These are phyloP conservation scores for Lachnellula subtilissima DNA, from an alignment of 2,329 filamentous ascomycete genomes.

Conservation along the genomic window DNA sequence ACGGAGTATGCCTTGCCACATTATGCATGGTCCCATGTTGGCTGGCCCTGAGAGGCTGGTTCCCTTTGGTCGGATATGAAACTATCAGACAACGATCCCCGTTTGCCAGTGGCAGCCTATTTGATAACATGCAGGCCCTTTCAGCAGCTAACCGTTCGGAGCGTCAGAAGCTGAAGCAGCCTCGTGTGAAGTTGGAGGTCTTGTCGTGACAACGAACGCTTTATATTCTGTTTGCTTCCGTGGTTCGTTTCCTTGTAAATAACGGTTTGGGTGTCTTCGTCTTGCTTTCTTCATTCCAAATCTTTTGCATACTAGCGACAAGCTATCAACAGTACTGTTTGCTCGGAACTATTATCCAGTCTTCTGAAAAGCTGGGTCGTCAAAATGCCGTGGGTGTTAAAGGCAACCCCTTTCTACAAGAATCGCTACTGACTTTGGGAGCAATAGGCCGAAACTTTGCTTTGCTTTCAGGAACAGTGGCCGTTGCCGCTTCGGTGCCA, in stretches of 20 bases:
- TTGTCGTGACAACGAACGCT: constrained; percentile 9
- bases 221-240: constrained; percentile 5
- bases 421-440: constrained; percentile 14
- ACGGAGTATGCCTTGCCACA: no score
- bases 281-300: constrained; percentile 4
- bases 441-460: constrained; percentile 16
- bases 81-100: constrained; percentile 7
- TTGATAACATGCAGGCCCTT: constrained; percentile 10
- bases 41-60: background rate
- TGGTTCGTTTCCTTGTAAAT: no score
- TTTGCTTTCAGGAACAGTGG: constrained; percentile 18
- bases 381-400: constrained; percentile 15
- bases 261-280: background rate
- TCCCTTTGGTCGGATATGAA: constrained; percentile 1
- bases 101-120: constrained; percentile 7
- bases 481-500: constrained; percentile 15
- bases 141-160: constrained; percentile 5
- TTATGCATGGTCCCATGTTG: no score
- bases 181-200: background rate
- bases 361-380: constrained; percentile 6
- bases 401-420: constrained; percentile 5
- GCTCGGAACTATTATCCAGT: constrained; percentile 10
- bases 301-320: constrained; percentile 3
- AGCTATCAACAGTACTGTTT: constrained; percentile 3
- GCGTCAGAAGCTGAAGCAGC: constrained; percentile 3